A percentile compares a stretch with the other conserved stretches of the same genome.
These are phyloP conservation scores for Fusarium sp. DNA, from an alignment of 2,329 filamentous ascomycete genomes.

Conservation along the genomic window DNA sequence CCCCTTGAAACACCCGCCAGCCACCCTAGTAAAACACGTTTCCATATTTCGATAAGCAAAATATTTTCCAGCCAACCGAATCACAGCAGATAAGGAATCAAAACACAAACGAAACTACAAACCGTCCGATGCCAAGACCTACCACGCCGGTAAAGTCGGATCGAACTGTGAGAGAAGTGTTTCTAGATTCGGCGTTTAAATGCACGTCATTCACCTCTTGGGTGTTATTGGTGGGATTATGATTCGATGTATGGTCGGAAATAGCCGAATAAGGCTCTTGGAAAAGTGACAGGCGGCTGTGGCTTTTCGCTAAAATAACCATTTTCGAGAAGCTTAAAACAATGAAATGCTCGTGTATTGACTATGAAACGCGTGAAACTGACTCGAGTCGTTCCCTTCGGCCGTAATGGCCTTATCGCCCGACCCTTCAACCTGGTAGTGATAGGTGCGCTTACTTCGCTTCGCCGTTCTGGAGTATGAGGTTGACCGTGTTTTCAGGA, in stretches of 20 bases:
- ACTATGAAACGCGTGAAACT: slow-evolving; percentile 17
- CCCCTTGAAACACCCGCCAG: slow-evolving; percentile 8
- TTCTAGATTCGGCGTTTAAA: background rate
- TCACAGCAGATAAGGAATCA: background rate
- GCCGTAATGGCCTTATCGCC: background rate
- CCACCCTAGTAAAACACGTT: slow-evolving; percentile 5
- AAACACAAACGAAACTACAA: slow-evolving; percentile 5
- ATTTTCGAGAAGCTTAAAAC: slow-evolving; percentile 6
- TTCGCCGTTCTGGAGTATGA: background rate
- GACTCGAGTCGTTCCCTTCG: background rate
- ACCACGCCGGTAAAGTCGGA: background rate
- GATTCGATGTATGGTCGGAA: background rate
- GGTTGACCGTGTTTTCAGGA: background rate
- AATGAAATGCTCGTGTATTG: slow-evolving; percentile 14
- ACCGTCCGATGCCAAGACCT: background rate
- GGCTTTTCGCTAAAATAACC: slow-evolving; percentile 11
- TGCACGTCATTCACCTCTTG: background rate
- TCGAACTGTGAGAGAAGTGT: slow-evolving; percentile 2
- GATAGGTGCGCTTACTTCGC: slow-evolving; percentile 6
- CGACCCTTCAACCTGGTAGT: background rate
- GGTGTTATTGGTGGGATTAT: background rate
- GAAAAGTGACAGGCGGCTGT: slow-evolving; percentile 3
- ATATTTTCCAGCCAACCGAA: background rate
- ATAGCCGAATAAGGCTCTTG: background rate
- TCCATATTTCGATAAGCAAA: background rate